Percentiles rank a stretch among this genome's conserved stretches.
These are phyloP conservation scores for Roridomyces roridus DNA, from an alignment of 768 basidiomycete genomes.

Conservation along the genomic window DNA sequence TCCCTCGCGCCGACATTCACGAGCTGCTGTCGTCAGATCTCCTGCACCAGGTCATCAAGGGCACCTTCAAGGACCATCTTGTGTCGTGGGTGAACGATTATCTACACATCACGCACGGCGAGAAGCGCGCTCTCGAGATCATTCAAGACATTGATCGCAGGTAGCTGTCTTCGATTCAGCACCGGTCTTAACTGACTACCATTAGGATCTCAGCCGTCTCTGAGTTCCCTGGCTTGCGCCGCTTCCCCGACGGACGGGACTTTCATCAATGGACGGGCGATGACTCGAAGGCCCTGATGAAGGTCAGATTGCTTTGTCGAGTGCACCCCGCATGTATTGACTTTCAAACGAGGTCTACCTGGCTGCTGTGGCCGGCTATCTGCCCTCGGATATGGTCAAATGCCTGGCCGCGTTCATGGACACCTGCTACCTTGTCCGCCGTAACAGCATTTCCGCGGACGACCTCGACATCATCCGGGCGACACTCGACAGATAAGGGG, in stretches of 20 bases:
- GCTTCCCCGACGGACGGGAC: conserved; percentile 31
- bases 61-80: no score
- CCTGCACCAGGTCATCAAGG: conserved; percentile 7
- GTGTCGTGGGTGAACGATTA: conserved; percentile 21
- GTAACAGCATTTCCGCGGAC: conserved; percentile 23
- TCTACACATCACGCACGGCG: conserved; percentile 10
- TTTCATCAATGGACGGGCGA: conserved; percentile 40
- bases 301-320: conserved; percentile 22
- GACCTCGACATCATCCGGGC: conserved; percentile 11
- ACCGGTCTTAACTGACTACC: background rate
- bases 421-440: conserved; percentile 33
- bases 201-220: conserved; percentile 21
- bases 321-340: background rate
- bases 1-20: conserved; percentile 22
- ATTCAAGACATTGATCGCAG: conserved; percentile 31
- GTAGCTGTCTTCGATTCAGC: conserved; percentile 6
- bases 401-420: conserved; percentile 32
- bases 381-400: conserved; percentile 35
- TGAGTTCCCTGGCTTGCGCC: conserved; percentile 22
- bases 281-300: conserved; percentile 41
- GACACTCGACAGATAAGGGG: conserved; percentile 23
- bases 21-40: background rate
- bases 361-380: conserved; percentile 35
- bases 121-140: conserved; percentile 16
- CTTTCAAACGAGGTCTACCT: conserved; percentile 32